Conservation (phyloP, 441 rosid species). For the Eutrema salsugineum region DNA sequence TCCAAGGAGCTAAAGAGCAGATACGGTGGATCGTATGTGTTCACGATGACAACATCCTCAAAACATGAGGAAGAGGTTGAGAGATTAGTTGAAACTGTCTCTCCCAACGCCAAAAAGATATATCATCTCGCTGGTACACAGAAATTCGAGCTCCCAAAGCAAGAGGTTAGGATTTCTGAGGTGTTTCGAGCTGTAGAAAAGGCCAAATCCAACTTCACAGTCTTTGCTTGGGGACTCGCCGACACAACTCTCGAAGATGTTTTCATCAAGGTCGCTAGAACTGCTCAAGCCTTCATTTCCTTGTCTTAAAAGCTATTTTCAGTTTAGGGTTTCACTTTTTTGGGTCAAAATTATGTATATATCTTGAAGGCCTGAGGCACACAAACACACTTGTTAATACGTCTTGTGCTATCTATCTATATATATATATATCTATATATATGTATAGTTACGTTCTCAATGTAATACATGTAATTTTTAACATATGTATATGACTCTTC, state of each 20-base stretch:
- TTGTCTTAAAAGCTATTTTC: conserved; percentile 32
- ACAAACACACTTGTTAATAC: background rate
- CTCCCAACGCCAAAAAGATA: conserved; percentile 65
- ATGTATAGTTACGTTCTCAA: no score
- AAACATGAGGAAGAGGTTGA: conserved; percentile 63
- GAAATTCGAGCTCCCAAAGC: conserved; percentile 87
- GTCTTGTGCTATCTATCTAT: no score
- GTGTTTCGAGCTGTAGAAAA: conserved; percentile 73
- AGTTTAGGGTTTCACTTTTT: background rate
- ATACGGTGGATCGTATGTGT: conserved; percentile 83
- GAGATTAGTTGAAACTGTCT: conserved; percentile 47
- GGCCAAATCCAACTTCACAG: conserved; percentile 68
- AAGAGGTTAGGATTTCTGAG: conserved; percentile 61
- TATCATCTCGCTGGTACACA: conserved; percentile 87
- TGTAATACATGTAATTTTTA: no score
- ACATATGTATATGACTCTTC: no score
- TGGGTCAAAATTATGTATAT: background rate
- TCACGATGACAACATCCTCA: conserved; percentile 68
- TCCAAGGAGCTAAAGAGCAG: conserved; percentile 85
- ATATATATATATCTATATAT: no score
- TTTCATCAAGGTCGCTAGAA: conserved; percentile 84
- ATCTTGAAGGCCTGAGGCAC: background rate
- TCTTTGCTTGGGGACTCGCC: conserved; percentile 91
- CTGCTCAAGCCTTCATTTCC: conserved; percentile 43
- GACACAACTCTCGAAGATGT: conserved; percentile 95